Base-by-base conservation (phyloP, 306 rosid species). In the Oxytropis ochrocephala region DNA sequence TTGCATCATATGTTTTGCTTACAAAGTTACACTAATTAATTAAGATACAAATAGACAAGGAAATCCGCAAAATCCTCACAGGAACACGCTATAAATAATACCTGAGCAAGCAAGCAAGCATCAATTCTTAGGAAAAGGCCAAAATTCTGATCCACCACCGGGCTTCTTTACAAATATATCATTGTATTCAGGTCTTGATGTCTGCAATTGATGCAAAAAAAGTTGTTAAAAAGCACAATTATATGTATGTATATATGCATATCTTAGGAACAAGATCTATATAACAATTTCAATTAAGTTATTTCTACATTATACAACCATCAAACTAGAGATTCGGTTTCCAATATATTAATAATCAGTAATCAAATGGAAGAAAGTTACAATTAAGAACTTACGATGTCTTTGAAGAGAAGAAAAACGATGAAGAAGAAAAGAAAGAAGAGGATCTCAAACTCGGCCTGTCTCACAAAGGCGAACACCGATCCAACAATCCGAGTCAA, bases 361-460 rank as follows among this genome's bases (percentile, higher is more conserved):
- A 30, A 13, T 47, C 12, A 44, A 53, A 11, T 0, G 5, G 1
- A 27, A 54, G 39, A 39, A 50, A 50, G 56, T 5, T 50, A 5
- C 0, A 24, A 8, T 14, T 12, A 0, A 12, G 11, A 29, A 79
- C 89, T 78, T 78, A 90, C 98, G 36, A 93, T 80, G 79, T 93
- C 96, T 85, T 88, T 93, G 93, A 90, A 93, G 79, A 92, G 14
- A 30, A 88, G 17, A 75, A 74, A 92, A 47, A 89, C 91, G 66
- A 92, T 74, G 70, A 86, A 21, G 84, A 92, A 92, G 87, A 90
- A 88, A 43, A 88, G 91, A 44, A 93, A 63, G 69, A 93, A 90
- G 21, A 93, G 85, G 81, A 93, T 88, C 88, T 93, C 98, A 75
- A 93, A 93, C 86, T 93, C 96, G 0, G 97, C 96, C 11, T 75